Conservation (phyloP, 225 moss, liverwort and hornwort genomes). For the Physcomitrellopsis africana region DNA sequence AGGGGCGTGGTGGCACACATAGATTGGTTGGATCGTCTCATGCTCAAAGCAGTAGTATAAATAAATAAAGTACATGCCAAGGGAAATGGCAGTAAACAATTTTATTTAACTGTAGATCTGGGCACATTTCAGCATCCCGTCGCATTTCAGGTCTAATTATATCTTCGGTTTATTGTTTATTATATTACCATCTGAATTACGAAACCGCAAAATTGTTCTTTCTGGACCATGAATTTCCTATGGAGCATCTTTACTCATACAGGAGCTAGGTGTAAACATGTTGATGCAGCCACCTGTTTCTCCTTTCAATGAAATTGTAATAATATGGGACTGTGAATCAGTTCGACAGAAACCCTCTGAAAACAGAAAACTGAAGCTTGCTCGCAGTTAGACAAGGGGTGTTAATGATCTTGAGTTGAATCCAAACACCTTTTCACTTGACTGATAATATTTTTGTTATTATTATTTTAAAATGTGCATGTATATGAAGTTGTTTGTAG, state of each 20-base stretch:
- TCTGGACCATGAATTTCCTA: background rate
- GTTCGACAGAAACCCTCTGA: constrained; percentile 81
- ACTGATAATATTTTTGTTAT: too few species aligned
- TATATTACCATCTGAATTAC: background rate
- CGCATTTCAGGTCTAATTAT: constrained; percentile 63
- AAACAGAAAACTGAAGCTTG: constrained; percentile 87
- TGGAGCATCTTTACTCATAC: constrained; percentile 21
- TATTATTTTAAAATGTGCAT: background rate
- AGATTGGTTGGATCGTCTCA: constrained; percentile 82
- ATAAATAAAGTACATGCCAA: constrained; percentile 71
- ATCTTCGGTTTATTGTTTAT: background rate
- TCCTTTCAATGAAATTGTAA: constrained; percentile 67
- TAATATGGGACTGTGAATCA: constrained; percentile 81
- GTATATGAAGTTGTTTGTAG: background rate
- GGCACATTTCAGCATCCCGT: constrained; percentile 88
- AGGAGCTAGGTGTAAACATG: constrained; percentile 75
- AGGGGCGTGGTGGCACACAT: constrained; percentile 75
- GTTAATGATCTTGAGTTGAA: constrained; percentile 77
- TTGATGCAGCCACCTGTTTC: constrained; percentile 77
- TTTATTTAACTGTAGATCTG: constrained; percentile 73
- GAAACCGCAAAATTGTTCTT: constrained; percentile 4
- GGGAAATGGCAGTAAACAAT: constrained; percentile 60
- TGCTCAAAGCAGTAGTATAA: constrained; percentile 69
- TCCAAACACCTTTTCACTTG: constrained; percentile 51
- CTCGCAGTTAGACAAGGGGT: constrained; percentile 64